Base-by-base conservation (phyloP, 1,284 basidiomycete species). In the Apiotrichum porosum region DNA sequence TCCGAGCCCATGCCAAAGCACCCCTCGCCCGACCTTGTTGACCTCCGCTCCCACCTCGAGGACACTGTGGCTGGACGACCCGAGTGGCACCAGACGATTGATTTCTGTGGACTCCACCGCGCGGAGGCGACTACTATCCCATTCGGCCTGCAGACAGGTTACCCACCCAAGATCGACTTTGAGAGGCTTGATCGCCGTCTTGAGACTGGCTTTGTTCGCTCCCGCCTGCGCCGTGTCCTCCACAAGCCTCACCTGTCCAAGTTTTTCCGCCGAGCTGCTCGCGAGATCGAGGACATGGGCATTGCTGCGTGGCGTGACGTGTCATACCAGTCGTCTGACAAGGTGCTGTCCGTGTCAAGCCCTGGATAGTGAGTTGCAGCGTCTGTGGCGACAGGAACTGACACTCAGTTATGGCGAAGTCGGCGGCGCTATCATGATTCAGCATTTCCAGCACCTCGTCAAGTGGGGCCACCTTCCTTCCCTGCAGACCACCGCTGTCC, bases 281-380 rank as follows among this genome's bases (percentile, higher is more conserved):
- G 44, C 28, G 52, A 61, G 28, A 51, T 68, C 13, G 42, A 52
- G 17, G 18, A 42, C 14, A 43, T 54, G n/a, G 66, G 62, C 12
- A 47, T 58, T 36, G 32, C 40, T 9, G 50, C 31, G 9, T 67
- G 63, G 63, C 46, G 48, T n/a, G 45, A 45, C 9, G 31, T 52
- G 1, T 32, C 18, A 6, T 37, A 55, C 18, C 60, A 62, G 46
- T 43, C 49, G 22, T n/a, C 19, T 17, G 48, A 52, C 30, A 46
- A 52, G 30, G 48, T 53, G 28, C 44, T 60, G 26, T 32, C 34
- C 4, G 21, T 19, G 6, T 46, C 47, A 2, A 43, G 38, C 5
- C 43, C 65, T 2, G 70, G 70, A 37, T 72, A 72, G 69, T 72
- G 54, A 62, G 67, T 67, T 1, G 18, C 21, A 4, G 6, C 28